Evolutionary conservation across 1,284 basidiomycete species (phyloP).

Genomic region (Rhodotorula sp.): DNA sequence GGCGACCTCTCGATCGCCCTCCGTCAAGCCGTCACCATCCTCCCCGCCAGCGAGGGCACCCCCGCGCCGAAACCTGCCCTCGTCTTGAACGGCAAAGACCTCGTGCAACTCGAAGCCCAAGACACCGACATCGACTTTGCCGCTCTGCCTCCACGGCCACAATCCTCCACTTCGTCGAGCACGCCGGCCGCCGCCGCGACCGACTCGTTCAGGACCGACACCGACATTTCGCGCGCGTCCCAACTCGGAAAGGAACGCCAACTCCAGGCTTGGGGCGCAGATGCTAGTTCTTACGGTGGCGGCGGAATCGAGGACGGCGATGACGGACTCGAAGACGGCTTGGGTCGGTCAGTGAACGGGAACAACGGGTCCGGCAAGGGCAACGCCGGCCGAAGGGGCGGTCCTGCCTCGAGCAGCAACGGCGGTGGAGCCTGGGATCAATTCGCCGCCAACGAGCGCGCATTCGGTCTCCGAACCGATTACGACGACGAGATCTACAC

Average conservation of each 20-base stretch:
- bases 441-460: constrained; percentile 87
- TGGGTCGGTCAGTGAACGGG: constrained; percentile 26
- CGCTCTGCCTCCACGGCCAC: background rate
- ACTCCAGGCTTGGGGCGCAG: constrained; percentile 43
- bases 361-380: background rate
- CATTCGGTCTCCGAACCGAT: constrained; percentile 86
- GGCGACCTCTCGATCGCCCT: constrained; percentile 66
- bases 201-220: constrained; percentile 77
- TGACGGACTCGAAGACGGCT: background rate
- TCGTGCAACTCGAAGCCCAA: constrained; percentile 34
- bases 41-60: constrained; percentile 52
- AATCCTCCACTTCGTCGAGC: background rate
- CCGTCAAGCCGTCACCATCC: constrained; percentile 55
- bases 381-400: constrained; percentile 37
- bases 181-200: background rate
- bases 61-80: constrained; percentile 53
- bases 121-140: constrained; percentile 31
- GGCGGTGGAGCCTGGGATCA: constrained; percentile 74
- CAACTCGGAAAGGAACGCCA: constrained; percentile 47
- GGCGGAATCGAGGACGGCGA: background rate
- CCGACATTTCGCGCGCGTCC: constrained; percentile 67
- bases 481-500: constrained; percentile 96
- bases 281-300: background rate
- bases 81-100: constrained; percentile 39
- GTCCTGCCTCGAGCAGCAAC: constrained; percentile 7